phyloP scores from a whole-genome alignment of 148 eudicot species.

The Beta vulgaris region DNA sequence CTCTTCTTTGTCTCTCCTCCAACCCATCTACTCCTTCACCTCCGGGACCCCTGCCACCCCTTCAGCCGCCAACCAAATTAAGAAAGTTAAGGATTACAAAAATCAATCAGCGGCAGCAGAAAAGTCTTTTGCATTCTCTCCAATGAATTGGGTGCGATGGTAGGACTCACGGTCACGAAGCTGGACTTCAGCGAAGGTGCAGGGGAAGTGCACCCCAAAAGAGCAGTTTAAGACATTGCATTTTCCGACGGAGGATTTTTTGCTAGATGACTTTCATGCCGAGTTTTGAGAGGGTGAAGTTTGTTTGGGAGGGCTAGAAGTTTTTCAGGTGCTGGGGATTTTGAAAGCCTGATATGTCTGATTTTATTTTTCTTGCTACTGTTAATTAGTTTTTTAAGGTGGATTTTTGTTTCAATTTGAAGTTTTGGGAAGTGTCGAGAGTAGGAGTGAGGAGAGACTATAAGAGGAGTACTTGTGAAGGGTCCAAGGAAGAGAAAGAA shows the following conservation, averaged over 20 bases:
- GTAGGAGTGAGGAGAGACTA: too few relatives aligned
- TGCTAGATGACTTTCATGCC: constrained; percentile 5
- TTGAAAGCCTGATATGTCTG: constrained; percentile 59
- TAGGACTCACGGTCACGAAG: constrained; percentile 66
- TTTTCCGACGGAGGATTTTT: constrained; percentile 32
- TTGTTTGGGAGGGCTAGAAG: too few relatives aligned
- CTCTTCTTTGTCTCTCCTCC: too few relatives aligned
- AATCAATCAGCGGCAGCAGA: too few relatives aligned
- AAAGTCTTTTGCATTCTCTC: constrained; percentile 36
- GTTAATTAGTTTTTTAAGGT: constrained; percentile 27
- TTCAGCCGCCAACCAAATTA: too few relatives aligned
- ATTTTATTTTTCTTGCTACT: constrained; percentile 77
- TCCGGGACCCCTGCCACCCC: too few relatives aligned
- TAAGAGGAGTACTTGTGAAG: too few relatives aligned
- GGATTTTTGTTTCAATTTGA: background rate
- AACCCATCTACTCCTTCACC: too few relatives aligned
- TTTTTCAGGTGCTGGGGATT: too few relatives aligned
- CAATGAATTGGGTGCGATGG: constrained; percentile 55
- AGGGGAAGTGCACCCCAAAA: constrained; percentile 73
- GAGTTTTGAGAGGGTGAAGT: constrained; percentile 31
- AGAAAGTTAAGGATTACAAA: too few relatives aligned
- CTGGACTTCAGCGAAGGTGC: constrained; percentile 81
- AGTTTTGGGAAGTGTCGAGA: background rate
- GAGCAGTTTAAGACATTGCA: constrained; percentile 57
- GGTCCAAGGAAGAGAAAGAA: background rate